Evolutionary conservation across 2,329 filamentous ascomycete genomes (phyloP).

Genomic region (Colletotrichum musae): DNA sequence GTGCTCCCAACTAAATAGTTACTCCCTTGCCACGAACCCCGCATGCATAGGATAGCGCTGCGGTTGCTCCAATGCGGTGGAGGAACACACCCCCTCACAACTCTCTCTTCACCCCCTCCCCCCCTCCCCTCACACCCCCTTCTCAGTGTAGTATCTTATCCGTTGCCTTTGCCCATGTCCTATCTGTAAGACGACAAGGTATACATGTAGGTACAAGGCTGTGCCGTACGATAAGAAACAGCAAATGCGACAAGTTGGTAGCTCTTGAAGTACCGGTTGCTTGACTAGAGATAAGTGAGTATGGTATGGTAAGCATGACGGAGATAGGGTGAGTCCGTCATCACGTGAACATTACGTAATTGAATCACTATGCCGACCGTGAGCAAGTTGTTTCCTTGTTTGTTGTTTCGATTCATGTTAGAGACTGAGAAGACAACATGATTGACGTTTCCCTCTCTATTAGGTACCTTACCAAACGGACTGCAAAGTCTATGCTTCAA

Average conservation of each 20-base stretch:
- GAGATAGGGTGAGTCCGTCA: constrained; percentile 9
- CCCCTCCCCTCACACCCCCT: neutral
- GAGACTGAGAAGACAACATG: neutral
- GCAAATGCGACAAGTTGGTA: constrained; percentile 4
- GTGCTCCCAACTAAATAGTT: constrained; percentile 35
- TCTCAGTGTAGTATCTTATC: neutral
- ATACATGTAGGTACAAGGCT: constrained; percentile 19
- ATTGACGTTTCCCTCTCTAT: neutral
- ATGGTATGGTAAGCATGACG: constrained; percentile 6
- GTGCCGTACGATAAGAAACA: constrained; percentile 31
- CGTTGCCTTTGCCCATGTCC: constrained; percentile 4
- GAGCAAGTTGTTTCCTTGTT: constrained; percentile 1
- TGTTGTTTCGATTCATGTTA: neutral
- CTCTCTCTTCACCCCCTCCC: neutral
- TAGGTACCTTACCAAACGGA: constrained; percentile 1
- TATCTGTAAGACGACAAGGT: too few relatives aligned
- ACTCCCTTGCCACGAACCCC: constrained; percentile 21
- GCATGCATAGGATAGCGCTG: constrained; percentile 17
- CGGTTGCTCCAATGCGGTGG: constrained; percentile 18
- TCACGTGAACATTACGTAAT: constrained; percentile 29
- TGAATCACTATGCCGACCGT: constrained; percentile 5
- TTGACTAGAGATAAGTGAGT: neutral
- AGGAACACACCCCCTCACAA: constrained; percentile 10
- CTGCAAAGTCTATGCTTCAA: neutral
- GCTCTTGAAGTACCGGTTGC: too few relatives aligned